Evolutionary conservation across 805 yeast species (phyloP).

Genomic region (Starmerella tilneyi): DNA sequence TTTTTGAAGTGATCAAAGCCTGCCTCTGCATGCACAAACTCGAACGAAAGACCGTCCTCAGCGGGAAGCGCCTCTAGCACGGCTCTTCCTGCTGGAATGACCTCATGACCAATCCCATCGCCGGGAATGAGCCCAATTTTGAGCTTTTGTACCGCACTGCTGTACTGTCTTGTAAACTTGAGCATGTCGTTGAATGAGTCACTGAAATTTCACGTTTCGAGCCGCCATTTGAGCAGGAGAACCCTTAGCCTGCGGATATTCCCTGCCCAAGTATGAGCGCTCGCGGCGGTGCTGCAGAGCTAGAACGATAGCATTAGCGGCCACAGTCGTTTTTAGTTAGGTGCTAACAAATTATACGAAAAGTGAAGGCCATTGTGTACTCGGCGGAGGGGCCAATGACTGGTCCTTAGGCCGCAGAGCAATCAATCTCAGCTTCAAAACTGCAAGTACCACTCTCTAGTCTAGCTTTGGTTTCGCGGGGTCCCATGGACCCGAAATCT

Average conservation of each 20-base stretch:
- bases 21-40: conserved; percentile 80
- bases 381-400: too few relatives aligned
- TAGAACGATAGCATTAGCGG: too few relatives aligned
- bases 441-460: too few relatives aligned
- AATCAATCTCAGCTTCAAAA: too few relatives aligned
- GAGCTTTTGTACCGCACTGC: conserved; percentile 19
- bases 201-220: background rate
- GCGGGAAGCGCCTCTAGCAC: conserved; percentile 69
- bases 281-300: too few relatives aligned
- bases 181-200: conserved; percentile 7
- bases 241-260: too few relatives aligned
- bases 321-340: too few relatives aligned
- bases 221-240: too few relatives aligned
- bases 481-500: conserved; percentile 90
- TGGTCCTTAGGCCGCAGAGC: too few relatives aligned
- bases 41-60: conserved; percentile 60
- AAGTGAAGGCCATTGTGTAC: too few relatives aligned
- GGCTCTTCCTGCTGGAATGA: conserved; percentile 90
- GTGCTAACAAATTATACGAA: too few relatives aligned
- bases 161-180: conserved; percentile 10
- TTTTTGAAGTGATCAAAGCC: conserved; percentile 89
- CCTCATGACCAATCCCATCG: conserved; percentile 97
- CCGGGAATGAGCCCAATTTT: conserved; percentile 75
- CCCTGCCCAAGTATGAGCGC: too few relatives aligned
- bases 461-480: conserved; percentile 52